These are phyloP conservation scores for Boletus insuetus DNA, from an alignment of 768 basidiomycete species.

Conservation along the genomic window DNA sequence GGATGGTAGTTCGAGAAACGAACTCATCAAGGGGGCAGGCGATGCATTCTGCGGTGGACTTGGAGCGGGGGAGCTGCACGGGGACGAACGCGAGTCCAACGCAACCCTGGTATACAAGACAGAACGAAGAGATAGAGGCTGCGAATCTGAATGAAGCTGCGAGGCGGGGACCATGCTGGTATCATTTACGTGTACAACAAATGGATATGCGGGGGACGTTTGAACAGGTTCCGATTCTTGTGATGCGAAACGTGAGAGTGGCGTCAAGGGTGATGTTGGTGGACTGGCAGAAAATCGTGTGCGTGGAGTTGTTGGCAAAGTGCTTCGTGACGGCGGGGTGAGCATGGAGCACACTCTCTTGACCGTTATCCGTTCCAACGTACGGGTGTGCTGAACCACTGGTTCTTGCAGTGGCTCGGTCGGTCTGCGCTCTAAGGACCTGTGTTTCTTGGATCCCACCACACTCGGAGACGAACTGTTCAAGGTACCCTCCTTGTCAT, in stretches of 20 bases:
- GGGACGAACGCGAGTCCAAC: slow-evolving; percentile 24
- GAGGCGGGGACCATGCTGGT: slow-evolving; percentile 35
- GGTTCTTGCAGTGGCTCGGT: slow-evolving; percentile 36
- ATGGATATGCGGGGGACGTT: slow-evolving; percentile 42
- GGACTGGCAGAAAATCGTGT: slow-evolving; percentile 17
- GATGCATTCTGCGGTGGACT: slow-evolving; percentile 3
- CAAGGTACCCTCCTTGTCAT: slow-evolving; percentile 24
- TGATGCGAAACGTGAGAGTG: slow-evolving; percentile 31
- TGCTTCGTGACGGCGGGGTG: slow-evolving; percentile 2
- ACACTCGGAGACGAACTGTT: not conserved
- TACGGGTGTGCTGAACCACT: slow-evolving; percentile 12
- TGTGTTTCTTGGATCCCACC: slow-evolving; percentile 21
- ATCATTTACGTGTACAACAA: slow-evolving; percentile 30
- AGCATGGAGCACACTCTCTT: slow-evolving; percentile 16
- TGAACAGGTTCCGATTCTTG: slow-evolving; percentile 47
- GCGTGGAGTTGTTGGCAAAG: slow-evolving; percentile 5
- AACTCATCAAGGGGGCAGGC: slow-evolving; percentile 4
- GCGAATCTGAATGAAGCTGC: slow-evolving; percentile 36
- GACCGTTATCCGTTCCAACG: slow-evolving; percentile 18
- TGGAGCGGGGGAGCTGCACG: slow-evolving; percentile 1
- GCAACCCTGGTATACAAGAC: slow-evolving; percentile 39
- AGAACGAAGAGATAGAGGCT: slow-evolving; percentile 27
- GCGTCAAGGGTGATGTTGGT: slow-evolving; percentile 30
- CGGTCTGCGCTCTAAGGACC: slow-evolving; percentile 28
- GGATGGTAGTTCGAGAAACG: slow-evolving; percentile 9